phyloP scores from a whole-genome alignment of 257 asterid genomes.

The Solanum neorickii region DNA sequence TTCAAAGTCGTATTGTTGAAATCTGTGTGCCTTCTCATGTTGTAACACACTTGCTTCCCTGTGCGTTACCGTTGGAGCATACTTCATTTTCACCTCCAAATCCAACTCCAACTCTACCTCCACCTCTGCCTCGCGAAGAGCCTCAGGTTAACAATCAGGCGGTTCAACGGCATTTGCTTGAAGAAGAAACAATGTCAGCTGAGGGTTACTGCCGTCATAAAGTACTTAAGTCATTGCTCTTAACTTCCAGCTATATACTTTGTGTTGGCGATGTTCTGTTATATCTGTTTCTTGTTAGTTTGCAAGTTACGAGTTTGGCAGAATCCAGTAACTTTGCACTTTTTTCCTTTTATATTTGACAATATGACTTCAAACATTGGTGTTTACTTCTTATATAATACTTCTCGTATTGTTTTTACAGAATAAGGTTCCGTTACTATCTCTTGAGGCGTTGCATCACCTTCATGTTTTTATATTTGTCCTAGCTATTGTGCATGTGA shows the following conservation, averaged over 20 bases:
- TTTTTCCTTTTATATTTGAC: background rate
- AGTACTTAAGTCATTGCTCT: background rate
- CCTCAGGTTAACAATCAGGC: background rate
- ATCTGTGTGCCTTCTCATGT: slow-evolving; percentile 17
- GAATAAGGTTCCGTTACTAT: slow-evolving; percentile 48
- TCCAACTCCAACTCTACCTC: background rate
- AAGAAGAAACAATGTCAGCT: background rate
- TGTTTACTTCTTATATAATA: background rate
- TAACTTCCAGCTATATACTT: background rate
- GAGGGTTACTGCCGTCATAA: background rate
- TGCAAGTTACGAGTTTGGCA: background rate
- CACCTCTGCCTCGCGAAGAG: slow-evolving; percentile 1
- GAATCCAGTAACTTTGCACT: background rate
- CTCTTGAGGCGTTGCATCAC: slow-evolving; percentile 55
- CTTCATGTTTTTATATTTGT: slow-evolving; percentile 75
- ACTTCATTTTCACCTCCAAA: background rate
- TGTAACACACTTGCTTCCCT: slow-evolving; percentile 24
- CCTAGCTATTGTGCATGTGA: slow-evolving; percentile 56
- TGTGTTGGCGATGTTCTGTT: background rate
- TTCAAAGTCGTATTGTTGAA: slow-evolving; percentile 17
- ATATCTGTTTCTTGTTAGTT: background rate
- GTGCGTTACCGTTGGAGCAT: background rate
- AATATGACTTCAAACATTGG: background rate
- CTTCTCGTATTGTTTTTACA: slow-evolving; percentile 2
- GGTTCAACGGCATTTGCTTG: background rate